Percentiles rank a stretch among this genome's conserved stretches.
Conservation (phyloP, 164 flowering plant genomes). For the Berberis thunbergii region DNA sequence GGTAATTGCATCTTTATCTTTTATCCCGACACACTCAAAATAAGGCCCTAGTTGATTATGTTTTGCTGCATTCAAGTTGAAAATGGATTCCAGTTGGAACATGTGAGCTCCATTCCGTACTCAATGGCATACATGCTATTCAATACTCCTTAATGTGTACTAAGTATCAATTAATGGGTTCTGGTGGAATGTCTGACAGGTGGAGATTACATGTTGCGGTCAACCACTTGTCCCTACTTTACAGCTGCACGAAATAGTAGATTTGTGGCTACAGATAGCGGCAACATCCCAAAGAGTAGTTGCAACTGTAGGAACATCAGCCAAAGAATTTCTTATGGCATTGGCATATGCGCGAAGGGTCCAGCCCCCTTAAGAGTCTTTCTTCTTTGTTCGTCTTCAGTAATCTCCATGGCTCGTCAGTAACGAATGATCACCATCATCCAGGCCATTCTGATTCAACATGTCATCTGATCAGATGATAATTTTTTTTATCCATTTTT, state of each 20-base stretch:
- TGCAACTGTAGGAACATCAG: conserved; percentile 59
- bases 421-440: no score
- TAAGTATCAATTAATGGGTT: neutral
- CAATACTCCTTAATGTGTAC: no score
- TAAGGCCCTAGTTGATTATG: neutral
- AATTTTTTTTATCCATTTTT: no score
- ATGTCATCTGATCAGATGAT: no score
- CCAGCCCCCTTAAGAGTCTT: conserved; percentile 2
- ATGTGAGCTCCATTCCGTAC: neutral
- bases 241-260: conserved; percentile 45
- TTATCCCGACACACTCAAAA: neutral
- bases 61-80: neutral
- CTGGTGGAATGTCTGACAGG: conserved; percentile 28
- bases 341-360: conserved; percentile 52
- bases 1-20: conserved; percentile 32
- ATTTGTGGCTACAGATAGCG: conserved; percentile 52
- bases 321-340: conserved; percentile 82
- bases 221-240: conserved; percentile 53
- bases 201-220: conserved; percentile 70
- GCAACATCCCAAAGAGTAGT: conserved; percentile 35
- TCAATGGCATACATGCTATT: neutral
- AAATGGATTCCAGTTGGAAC: neutral
- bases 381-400: conserved; percentile 3
- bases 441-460: neutral
- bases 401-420: neutral